Evolutionary conservation across 1,284 basidiomycete genomes (phyloP).

Genomic region (Boletellus dicymbophilus): DNA sequence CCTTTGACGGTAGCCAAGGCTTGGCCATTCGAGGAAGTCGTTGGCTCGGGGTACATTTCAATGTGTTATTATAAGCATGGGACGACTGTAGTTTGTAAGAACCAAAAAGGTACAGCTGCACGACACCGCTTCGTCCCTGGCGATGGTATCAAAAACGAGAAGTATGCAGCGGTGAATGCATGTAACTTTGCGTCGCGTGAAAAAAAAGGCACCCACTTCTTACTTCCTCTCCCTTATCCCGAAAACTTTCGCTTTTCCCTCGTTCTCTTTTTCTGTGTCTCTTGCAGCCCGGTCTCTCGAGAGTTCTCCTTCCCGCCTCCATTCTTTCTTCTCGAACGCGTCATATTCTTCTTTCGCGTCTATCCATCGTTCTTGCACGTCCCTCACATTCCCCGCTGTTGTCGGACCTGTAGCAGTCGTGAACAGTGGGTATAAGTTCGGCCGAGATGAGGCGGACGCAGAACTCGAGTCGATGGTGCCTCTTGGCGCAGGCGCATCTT

Average conservation of each 20-base stretch:
- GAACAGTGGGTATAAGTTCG: conserved; percentile 69
- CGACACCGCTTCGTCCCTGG: too few relatives aligned
- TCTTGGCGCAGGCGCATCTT: conserved; percentile 49
- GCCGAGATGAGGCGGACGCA: conserved; percentile 41
- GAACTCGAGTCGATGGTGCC: conserved; percentile 50
- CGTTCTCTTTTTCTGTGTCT: conserved; percentile 8
- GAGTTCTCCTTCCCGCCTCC: conserved; percentile 62
- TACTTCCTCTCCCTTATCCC: conserved; percentile 32
- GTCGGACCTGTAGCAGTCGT: conserved; percentile 63
- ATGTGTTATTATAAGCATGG: too few relatives aligned
- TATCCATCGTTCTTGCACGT: conserved; percentile 90
- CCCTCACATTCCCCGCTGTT: conserved; percentile 61
- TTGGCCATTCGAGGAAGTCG: too few relatives aligned
- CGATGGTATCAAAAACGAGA: too few relatives aligned
- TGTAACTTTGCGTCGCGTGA: not conserved
- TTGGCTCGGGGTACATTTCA: too few relatives aligned
- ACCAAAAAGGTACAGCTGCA: too few relatives aligned
- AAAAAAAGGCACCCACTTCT: conserved; percentile 9
- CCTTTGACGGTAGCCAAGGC: too few relatives aligned
- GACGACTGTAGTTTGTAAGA: too few relatives aligned
- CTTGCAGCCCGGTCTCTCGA: conserved; percentile 27
- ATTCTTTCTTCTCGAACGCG: conserved; percentile 70
- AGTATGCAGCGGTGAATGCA: too few relatives aligned
- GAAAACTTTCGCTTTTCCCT: conserved; percentile 3
- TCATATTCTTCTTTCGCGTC: conserved; percentile 80